Evolutionary conservation across 1,284 basidiomycete genomes (phyloP).

Genomic region (Naganishia sp.): DNA sequence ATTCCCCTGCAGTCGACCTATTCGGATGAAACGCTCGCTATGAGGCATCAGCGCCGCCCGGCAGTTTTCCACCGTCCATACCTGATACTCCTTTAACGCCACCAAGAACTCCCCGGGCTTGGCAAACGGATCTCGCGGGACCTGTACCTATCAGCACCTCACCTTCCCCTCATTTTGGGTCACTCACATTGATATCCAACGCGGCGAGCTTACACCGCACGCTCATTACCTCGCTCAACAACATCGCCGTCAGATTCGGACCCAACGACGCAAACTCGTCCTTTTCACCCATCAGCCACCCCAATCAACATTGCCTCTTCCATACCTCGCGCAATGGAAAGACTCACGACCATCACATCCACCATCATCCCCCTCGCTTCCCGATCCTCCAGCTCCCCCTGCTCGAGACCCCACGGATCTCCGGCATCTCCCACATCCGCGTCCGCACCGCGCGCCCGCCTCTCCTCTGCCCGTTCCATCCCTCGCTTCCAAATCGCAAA

Average conservation of each 20-base stretch:
- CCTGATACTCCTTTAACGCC: conserved; percentile 25
- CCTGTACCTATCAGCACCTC: conserved; percentile 1
- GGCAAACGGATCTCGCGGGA: conserved; percentile 31
- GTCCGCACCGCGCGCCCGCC: background rate
- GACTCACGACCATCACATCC: conserved; percentile 13
- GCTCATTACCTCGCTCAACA: conserved; percentile 31
- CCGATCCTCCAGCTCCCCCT: conserved; percentile 11
- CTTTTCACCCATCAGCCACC: background rate
- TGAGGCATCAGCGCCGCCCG: background rate
- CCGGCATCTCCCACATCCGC: background rate
- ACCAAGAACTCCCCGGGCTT: conserved; percentile 27
- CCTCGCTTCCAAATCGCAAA: conserved; percentile 23
- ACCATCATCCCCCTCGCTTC: conserved; percentile 9
- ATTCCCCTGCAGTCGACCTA: background rate
- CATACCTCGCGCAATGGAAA: too few species aligned
- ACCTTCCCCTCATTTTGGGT: background rate
- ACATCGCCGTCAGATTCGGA: conserved; percentile 28
- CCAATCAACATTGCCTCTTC: too few species aligned
- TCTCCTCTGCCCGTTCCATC: conserved; percentile 3
- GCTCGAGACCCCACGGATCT: conserved; percentile 2
- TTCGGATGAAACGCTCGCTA: conserved; percentile 15
- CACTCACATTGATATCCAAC: conserved; percentile 30
- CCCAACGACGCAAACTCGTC: conserved; percentile 25
- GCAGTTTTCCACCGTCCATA: background rate
- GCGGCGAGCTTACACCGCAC: conserved; percentile 28